Evolutionary conservation across 257 asterid species (phyloP).

Genomic region (Anisodus tanguticus): DNA sequence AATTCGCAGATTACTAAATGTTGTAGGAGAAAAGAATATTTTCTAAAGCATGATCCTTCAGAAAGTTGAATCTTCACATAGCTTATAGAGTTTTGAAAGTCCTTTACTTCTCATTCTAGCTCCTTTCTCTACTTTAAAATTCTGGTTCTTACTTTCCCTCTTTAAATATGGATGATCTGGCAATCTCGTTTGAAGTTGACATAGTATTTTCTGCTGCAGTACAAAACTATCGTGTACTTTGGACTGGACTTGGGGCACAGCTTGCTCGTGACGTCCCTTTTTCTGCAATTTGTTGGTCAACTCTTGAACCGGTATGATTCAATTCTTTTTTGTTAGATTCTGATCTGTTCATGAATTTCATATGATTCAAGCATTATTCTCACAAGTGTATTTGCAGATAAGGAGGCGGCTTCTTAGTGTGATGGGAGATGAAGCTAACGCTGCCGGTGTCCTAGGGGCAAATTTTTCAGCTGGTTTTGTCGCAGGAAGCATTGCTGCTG

Average conservation of each 20-base stretch:
- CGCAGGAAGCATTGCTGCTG: slow-evolving; percentile 98
- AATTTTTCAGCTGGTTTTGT: slow-evolving; percentile 92
- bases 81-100: background rate
- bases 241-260: slow-evolving; percentile 99
- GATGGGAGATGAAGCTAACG: slow-evolving; percentile 73
- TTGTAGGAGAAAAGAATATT: background rate
- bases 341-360: slow-evolving; percentile 21
- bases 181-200: slow-evolving; percentile 3
- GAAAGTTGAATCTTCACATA: slow-evolving; percentile 15
- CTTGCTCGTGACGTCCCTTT: slow-evolving; percentile 99
- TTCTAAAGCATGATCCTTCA: background rate
- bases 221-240: slow-evolving; percentile 75
- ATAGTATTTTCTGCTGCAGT: slow-evolving; percentile 52
- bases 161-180: slow-evolving; percentile 26
- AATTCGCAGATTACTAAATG: background rate
- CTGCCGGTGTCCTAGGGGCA: slow-evolving; percentile 63
- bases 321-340: slow-evolving; percentile 30
- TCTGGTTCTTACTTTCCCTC: slow-evolving; percentile 10
- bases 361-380: slow-evolving; percentile 19
- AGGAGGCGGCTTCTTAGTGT: slow-evolving; percentile 71
- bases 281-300: slow-evolving; percentile 98
- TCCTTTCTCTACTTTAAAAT: slow-evolving; percentile 8
- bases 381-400: slow-evolving; percentile 46
- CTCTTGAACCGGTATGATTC: slow-evolving; percentile 83
- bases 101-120: slow-evolving; percentile 16